A percentile compares a stretch with the other conserved stretches of the same genome.
These are phyloP conservation scores for Mucor plumbeus DNA, from an alignment of 371 early-diverging fungal species.

Conservation along the genomic window DNA sequence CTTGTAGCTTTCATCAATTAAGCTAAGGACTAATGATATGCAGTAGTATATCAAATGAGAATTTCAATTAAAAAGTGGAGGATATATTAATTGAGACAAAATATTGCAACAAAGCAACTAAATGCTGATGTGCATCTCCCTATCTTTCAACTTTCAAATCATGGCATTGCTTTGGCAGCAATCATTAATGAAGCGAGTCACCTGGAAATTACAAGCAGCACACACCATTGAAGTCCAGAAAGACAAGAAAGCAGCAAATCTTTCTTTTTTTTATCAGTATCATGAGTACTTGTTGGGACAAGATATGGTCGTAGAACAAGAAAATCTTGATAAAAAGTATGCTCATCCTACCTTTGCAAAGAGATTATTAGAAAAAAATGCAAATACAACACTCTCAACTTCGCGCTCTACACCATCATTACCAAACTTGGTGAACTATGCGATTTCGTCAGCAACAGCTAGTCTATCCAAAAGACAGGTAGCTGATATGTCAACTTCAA, in stretches of 20 bases:
- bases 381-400: constrained; percentile 26
- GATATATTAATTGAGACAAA: too few relatives aligned
- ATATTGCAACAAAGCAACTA: too few relatives aligned
- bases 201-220: not conserved
- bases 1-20: too few relatives aligned
- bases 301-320: constrained; percentile 6
- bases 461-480: constrained; percentile 18
- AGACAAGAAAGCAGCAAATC: not conserved
- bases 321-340: not conserved
- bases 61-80: too few relatives aligned
- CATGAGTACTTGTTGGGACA: constrained; percentile 2
- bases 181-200: constrained; percentile 3
- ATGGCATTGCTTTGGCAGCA: not conserved
- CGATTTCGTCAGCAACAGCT: constrained; percentile 26
- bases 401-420: constrained; percentile 47
- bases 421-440: constrained; percentile 38
- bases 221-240: not conserved
- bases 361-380: constrained; percentile 10
- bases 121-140: too few relatives aligned
- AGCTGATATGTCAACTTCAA: constrained; percentile 13
- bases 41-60: too few relatives aligned
- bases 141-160: too few relatives aligned
- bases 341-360: constrained; percentile 2
- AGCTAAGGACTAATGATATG: too few relatives aligned
- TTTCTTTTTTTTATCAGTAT: not conserved